Percentiles rank a stretch among this genome's conserved stretches.
Evolutionary conservation across 768 basidiomycete genomes (phyloP).

Genomic region (Suillus alpinus): DNA sequence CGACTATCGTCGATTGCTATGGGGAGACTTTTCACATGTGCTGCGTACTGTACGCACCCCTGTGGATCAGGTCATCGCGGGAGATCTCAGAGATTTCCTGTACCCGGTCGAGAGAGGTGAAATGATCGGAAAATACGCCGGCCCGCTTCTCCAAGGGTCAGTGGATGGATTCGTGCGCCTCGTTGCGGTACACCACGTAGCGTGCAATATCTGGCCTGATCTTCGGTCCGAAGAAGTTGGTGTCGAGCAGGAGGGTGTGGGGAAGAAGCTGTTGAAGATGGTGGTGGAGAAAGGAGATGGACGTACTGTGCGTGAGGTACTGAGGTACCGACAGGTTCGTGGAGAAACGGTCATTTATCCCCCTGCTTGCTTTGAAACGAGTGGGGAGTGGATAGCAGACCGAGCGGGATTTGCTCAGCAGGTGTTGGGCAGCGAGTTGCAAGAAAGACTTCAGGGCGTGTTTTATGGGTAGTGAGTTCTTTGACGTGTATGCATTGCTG

Average conservation of each 20-base stretch:
- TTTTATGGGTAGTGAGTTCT: background rate
- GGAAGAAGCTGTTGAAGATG: slow-evolving; percentile 45
- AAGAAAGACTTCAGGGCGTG: slow-evolving; percentile 1
- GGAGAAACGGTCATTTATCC: slow-evolving; percentile 39
- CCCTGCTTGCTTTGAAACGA: slow-evolving; percentile 48
- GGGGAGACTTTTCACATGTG: slow-evolving; percentile 71
- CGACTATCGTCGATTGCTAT: slow-evolving; percentile 84
- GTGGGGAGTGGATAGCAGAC: slow-evolving; percentile 13
- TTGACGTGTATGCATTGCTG: background rate
- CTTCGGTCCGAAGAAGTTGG: slow-evolving; percentile 28
- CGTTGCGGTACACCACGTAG: slow-evolving; percentile 77
- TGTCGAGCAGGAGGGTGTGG: slow-evolving; percentile 17
- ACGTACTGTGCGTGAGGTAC: slow-evolving; percentile 50
- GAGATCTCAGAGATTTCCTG: slow-evolving; percentile 57
- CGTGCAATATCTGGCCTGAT: slow-evolving; percentile 73
- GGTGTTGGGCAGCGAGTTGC: slow-evolving; percentile 3
- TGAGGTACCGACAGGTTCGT: slow-evolving; percentile 52
- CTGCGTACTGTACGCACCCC: slow-evolving; percentile 57
- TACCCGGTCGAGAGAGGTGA: slow-evolving; percentile 67
- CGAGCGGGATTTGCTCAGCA: background rate
- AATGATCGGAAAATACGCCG: slow-evolving; percentile 62
- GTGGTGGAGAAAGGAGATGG: slow-evolving; percentile 49
- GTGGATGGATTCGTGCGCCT: slow-evolving; percentile 59
- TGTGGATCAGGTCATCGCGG: slow-evolving; percentile 49
- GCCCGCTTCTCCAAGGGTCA: slow-evolving; percentile 44